Conservation (phyloP, 2,329 filamentous ascomycete genomes). For the Chalaropsis ovoidea region DNA sequence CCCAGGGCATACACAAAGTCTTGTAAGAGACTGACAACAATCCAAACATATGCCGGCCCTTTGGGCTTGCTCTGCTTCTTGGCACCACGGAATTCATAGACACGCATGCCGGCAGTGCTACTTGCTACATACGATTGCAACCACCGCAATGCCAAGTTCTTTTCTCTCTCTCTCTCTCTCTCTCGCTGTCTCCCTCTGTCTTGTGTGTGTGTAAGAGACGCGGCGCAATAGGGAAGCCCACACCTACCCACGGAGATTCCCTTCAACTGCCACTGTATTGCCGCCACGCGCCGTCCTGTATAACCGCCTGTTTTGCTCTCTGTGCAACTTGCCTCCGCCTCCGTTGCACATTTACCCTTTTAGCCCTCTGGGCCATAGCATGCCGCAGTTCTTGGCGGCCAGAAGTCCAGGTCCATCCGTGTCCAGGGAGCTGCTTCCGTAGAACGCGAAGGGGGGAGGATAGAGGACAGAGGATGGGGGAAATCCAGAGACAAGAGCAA, state of each 20-base stretch:
- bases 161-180: not conserved
- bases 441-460: not conserved
- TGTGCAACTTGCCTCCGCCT: slow-evolving; percentile 7
- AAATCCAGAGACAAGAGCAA: not conserved
- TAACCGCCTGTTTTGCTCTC: slow-evolving; percentile 8
- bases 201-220: too few species aligned
- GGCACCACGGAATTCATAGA: slow-evolving; percentile 11
- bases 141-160: not conserved
- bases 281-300: not conserved
- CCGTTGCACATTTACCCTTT: not conserved
- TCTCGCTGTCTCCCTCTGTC: not conserved
- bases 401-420: too few species aligned
- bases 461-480: not conserved
- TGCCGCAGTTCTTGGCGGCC: slow-evolving; percentile 9
- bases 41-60: slow-evolving; percentile 11
- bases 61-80: slow-evolving; percentile 5
- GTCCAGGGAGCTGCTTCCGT: slow-evolving; percentile 7
- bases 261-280: not conserved
- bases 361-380: not conserved
- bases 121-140: not conserved
- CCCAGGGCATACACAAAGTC: slow-evolving; percentile 4
- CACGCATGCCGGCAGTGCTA: slow-evolving; percentile 10
- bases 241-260: too few species aligned
- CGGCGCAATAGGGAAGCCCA: too few species aligned
- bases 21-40: slow-evolving; percentile 11